Evolutionary conservation across 805 yeast genomes (phyloP), one percentile per base, ranked within the genome.

Genomic region (Wickerhamomyces mucosus): DNA sequence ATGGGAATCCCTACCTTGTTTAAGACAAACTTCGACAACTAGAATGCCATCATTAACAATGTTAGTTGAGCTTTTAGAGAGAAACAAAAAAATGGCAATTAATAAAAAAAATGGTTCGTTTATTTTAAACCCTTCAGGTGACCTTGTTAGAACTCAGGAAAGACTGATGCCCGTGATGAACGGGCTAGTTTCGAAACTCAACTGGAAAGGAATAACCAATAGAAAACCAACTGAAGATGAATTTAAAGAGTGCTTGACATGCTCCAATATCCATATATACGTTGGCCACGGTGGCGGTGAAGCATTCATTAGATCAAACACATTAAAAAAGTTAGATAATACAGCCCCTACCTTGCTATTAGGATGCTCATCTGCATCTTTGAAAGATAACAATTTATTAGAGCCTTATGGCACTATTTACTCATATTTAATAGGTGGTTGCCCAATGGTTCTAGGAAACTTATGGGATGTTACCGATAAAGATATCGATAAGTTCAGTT

Each of bases 211-310:
- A 0, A 27, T 69, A 0, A 50, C 65, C 7, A 80, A 83, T 1
- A 37, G 40, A 5, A 60, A 58, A 27, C 95, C 96, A 0, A 41
- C 59, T 0, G 92, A 81, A 34, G 56, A 53, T 0, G 63, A 68
- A 14, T 59, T 86, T 21, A 38, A 65, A 1, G 31, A 54, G 0
- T 62, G 64, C 13, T 48, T 88, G 7, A 37, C 44, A 3, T 29
- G 46, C 2, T 55, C 68, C 2, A 63, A 70, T 23, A 41, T 82
- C 7, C 80, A 79, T 42, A 60, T 89, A 1, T 92, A 83, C 51
- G 64, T 88, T 34, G 99, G 99, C 0, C 99, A 92, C 56, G 96
- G 97, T 0, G 92, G 96, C 5, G 96, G 97, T n/a, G 89, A 84
- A 39, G 86, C 81, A 39, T 85, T 75, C 47, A 59, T 84, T 9